Evolutionary conservation across 352 stramenopile genomes (phyloP).

Genomic region (Pythium biforme): DNA sequence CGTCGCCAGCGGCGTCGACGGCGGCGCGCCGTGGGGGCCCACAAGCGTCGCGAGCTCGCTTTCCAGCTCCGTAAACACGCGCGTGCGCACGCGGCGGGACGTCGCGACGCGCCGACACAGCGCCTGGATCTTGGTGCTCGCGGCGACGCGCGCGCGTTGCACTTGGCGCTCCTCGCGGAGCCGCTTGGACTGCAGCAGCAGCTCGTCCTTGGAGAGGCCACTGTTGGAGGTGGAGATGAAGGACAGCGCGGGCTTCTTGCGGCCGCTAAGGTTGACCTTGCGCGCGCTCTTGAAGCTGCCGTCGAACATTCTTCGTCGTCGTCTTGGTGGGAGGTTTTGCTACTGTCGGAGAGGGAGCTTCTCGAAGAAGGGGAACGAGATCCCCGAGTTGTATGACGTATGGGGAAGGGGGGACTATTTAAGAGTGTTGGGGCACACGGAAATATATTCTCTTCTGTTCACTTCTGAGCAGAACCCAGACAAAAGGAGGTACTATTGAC

Average conservation of each 20-base stretch:
- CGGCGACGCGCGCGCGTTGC: constrained; percentile 39
- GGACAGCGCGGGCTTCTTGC: constrained; percentile 35
- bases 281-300: constrained; percentile 66
- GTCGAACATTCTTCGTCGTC: constrained; percentile 52
- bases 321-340: neutral
- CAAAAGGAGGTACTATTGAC: too few species aligned
- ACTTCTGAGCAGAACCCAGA: too few species aligned
- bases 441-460: too few species aligned
- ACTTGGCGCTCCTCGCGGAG: constrained; percentile 51
- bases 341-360: too few species aligned
- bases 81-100: constrained; percentile 24
- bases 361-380: too few species aligned
- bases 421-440: too few species aligned
- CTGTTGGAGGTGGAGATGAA: constrained; percentile 6
- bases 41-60: constrained; percentile 36
- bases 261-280: constrained; percentile 69
- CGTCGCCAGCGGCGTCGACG: constrained; percentile 26
- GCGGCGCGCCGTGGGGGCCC: constrained; percentile 35
- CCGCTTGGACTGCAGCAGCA: constrained; percentile 55
- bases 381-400: too few species aligned
- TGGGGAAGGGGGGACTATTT: too few species aligned
- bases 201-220: constrained; percentile 54
- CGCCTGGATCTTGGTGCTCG: constrained; percentile 52
- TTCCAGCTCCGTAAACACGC: constrained; percentile 45
- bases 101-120: constrained; percentile 37